Conservation (phyloP, 495 filamentous ascomycete species). For the Venustampulla echinocandica region DNA sequence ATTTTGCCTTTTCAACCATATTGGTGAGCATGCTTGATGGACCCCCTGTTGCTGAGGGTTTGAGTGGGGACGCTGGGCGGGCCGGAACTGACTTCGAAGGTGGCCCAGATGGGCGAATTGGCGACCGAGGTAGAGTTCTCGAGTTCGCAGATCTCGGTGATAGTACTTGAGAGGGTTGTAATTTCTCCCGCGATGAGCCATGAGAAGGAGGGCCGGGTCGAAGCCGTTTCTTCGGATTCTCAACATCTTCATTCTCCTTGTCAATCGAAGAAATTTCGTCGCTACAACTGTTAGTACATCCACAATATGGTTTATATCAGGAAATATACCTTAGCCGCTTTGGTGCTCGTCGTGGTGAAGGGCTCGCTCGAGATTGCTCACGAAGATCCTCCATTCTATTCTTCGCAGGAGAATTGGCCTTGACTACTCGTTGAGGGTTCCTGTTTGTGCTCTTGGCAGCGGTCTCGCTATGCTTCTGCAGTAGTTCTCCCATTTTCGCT, state of each 20-base stretch:
- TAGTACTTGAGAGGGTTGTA: conserved; percentile 46
- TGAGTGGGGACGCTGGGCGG: conserved; percentile 38
- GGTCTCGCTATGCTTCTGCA: conserved; percentile 27
- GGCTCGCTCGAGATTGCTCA: conserved; percentile 21
- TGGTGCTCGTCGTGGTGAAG: conserved; percentile 28
- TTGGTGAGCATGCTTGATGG: conserved; percentile 41
- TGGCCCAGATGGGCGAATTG: conserved; percentile 38
- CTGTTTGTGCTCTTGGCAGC: conserved; percentile 12
- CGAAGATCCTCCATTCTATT: conserved; percentile 13
- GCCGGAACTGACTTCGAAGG: conserved; percentile 41
- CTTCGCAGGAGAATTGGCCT: conserved; percentile 16
- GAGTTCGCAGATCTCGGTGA: conserved; percentile 80
- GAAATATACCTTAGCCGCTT: conserved; percentile 55
- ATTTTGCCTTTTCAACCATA: conserved; percentile 48
- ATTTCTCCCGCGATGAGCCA: conserved; percentile 16
- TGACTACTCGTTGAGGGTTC: conserved; percentile 12
- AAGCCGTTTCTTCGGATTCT: conserved; percentile 48
- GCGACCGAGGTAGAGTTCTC: conserved; percentile 53
- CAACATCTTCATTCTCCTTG: conserved; percentile 69
- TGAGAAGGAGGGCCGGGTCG: conserved; percentile 28
- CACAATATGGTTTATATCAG: background rate
- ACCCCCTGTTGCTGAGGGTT: conserved; percentile 28
- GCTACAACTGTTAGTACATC: conserved; percentile 31
- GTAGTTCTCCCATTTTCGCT: conserved; percentile 73
- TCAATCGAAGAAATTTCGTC: conserved; percentile 54